Percentiles rank a stretch among this genome's conserved stretches.
phyloP scores from a whole-genome alignment of 2,329 filamentous ascomycete species.

The Monosporascus sp. region DNA sequence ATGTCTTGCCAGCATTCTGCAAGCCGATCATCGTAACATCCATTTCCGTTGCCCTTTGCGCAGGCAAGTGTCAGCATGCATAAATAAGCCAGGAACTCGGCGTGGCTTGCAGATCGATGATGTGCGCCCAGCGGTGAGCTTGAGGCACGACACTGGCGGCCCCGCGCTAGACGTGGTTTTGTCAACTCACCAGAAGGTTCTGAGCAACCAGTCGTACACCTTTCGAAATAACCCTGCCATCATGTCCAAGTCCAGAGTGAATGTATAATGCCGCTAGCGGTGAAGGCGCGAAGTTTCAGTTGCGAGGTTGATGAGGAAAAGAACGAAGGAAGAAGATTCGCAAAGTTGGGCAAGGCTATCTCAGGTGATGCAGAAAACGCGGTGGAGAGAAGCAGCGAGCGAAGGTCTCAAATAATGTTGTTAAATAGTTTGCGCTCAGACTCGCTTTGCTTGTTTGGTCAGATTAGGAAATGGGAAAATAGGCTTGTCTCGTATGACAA shows the following conservation, averaged over 20 bases:
- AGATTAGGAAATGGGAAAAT: slow-evolving; percentile 18
- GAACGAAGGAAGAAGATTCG: slow-evolving; percentile 22
- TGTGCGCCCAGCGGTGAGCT: slow-evolving; percentile 19
- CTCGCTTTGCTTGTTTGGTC: slow-evolving; percentile 16
- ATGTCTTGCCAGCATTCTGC: slow-evolving; percentile 98
- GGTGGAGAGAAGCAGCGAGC: slow-evolving; percentile 14
- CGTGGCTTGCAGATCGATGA: slow-evolving; percentile 11
- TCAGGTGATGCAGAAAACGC: slow-evolving; percentile 16
- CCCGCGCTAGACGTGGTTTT: slow-evolving; percentile 20
- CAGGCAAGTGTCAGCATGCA: slow-evolving; percentile 14
- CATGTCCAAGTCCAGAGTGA: slow-evolving; percentile 25
- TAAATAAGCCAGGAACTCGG: slow-evolving; percentile 5
- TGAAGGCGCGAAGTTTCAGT: slow-evolving; percentile 5
- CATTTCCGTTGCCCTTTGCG: slow-evolving; percentile 90
- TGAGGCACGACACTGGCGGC: slow-evolving; percentile 17
- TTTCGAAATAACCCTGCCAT: slow-evolving; percentile 92
- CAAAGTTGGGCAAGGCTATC: slow-evolving; percentile 19
- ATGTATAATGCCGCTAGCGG: slow-evolving; percentile 9
- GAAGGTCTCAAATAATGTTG: slow-evolving; percentile 28
- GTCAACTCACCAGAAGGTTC: slow-evolving; percentile 83
- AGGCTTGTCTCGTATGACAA: slow-evolving; percentile 35
- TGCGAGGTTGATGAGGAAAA: slow-evolving; percentile 9
- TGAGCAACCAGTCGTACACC: slow-evolving; percentile 97
- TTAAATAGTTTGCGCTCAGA: slow-evolving; percentile 35
- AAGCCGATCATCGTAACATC: slow-evolving; percentile 98